These are phyloP conservation scores for Citrus trifoliata DNA, from an alignment of 345 rosid genomes.

Conservation along the genomic window DNA sequence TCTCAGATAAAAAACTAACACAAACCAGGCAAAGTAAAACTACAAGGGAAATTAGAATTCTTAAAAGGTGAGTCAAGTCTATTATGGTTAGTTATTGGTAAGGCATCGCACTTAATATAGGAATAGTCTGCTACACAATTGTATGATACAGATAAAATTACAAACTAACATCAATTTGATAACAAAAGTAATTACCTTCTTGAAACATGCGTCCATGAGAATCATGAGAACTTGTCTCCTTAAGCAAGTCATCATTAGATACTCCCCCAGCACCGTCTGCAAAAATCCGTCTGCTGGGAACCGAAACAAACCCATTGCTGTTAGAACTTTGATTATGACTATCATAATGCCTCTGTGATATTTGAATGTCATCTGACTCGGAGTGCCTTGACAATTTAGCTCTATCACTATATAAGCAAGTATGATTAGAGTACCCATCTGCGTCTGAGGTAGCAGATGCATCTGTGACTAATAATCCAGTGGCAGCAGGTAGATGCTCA, in stretches of 20 bases:
- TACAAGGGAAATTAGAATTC: neutral
- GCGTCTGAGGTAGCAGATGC: slow-evolving; percentile 3
- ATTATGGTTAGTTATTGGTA: neutral
- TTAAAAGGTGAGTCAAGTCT: neutral
- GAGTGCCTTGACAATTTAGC: slow-evolving; percentile 10
- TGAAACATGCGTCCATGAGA: neutral
- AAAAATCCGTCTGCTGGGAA: slow-evolving; percentile 16
- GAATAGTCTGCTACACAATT: neutral
- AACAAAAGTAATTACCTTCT: slow-evolving; percentile 26
- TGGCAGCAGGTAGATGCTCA: slow-evolving; percentile 21
- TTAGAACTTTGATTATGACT: slow-evolving; percentile 4
- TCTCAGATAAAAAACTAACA: neutral
- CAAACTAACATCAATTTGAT: slow-evolving; percentile 5
- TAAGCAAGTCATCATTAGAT: slow-evolving; percentile 13
- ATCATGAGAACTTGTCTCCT: slow-evolving; percentile 7
- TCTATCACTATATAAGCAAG: slow-evolving; percentile 4
- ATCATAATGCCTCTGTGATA: slow-evolving; percentile 16
- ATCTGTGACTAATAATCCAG: slow-evolving; percentile 12
- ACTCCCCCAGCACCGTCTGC: slow-evolving; percentile 13
- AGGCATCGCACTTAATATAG: neutral
- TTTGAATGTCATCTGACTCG: slow-evolving; percentile 15
- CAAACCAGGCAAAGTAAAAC: neutral
- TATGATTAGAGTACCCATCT: slow-evolving; percentile 8
- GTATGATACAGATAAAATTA: neutral
- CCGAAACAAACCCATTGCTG: slow-evolving; percentile 7